Conservation (phyloP, 179 eudicot species). For the Dionaea muscipula region DNA sequence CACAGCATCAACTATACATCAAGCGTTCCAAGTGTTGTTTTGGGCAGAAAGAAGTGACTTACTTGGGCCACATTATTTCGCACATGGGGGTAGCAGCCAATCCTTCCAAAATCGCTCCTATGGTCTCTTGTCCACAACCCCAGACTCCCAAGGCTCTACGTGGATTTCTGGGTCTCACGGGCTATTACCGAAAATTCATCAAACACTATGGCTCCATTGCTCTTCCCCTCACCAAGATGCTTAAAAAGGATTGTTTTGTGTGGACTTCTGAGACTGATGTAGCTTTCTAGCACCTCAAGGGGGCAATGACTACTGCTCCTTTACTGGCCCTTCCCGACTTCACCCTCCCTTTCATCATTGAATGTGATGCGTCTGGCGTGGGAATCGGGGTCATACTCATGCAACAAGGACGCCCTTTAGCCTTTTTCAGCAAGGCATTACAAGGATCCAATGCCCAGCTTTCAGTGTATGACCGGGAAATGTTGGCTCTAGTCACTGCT, state of each 20-base stretch:
- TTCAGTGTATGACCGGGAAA: conserved; percentile 4
- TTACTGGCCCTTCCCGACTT: background rate
- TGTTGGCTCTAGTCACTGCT: conserved; percentile 3
- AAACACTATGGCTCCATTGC: background rate
- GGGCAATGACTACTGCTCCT: too few species aligned
- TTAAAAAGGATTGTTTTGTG: background rate
- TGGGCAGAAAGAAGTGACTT: background rate
- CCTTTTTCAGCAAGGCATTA: conserved; percentile 5
- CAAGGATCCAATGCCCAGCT: too few species aligned
- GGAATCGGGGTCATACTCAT: conserved; percentile 1
- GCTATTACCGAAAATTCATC: conserved; percentile 8
- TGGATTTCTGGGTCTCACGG: conserved; percentile 8
- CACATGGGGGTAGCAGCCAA: background rate
- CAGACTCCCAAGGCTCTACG: background rate
- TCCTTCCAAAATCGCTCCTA: background rate
- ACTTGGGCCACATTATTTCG: conserved; percentile 6
- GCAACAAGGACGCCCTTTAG: conserved; percentile 3
- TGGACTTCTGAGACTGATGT: background rate
- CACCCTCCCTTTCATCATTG: background rate
- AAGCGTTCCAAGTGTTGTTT: background rate
- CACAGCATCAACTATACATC: background rate
- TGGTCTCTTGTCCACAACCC: background rate
- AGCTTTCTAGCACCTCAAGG: background rate
- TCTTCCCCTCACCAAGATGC: background rate
- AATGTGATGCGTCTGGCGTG: background rate